A percentile compares a stretch with the other conserved stretches of the same genome.
phyloP scores from a whole-genome alignment of 202 grass and related monocot genomes.

The Elaeis oleifera region DNA sequence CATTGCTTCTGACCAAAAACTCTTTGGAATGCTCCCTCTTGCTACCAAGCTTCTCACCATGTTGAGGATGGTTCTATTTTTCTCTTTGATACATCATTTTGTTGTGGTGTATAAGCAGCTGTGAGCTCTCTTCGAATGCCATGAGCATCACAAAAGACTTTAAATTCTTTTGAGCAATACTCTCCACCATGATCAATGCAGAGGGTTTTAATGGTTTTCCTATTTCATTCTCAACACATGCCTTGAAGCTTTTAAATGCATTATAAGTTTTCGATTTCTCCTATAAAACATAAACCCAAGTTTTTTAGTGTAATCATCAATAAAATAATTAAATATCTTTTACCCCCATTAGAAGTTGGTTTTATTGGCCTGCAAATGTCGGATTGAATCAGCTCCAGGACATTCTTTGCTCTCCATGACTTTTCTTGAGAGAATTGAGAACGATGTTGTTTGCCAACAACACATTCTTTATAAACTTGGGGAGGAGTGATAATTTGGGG shows the following conservation, averaged over 20 bases:
- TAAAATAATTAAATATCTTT: too few relatives aligned
- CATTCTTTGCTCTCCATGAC: not conserved
- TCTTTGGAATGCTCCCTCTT: not conserved
- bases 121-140: not conserved
- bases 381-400: too few relatives aligned
- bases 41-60: not conserved
- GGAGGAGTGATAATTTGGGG: not conserved
- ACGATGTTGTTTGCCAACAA: slow-evolving; percentile 8
- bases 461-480: slow-evolving; percentile 3
- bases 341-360: too few relatives aligned
- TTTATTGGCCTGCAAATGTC: too few relatives aligned
- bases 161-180: not conserved
- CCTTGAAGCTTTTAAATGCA: not conserved
- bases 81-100: not conserved
- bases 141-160: not conserved
- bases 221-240: not conserved
- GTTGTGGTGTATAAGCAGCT: not conserved
- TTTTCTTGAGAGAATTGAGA: not conserved
- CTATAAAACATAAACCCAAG: too few relatives aligned
- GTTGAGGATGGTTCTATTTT: not conserved
- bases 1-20: not conserved
- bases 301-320: too few relatives aligned
- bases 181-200: too few relatives aligned
- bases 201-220: not conserved
- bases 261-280: too few relatives aligned